Evolutionary conservation across 2,329 filamentous ascomycete genomes (phyloP).

Genomic region (Colletotrichum sp.): DNA sequence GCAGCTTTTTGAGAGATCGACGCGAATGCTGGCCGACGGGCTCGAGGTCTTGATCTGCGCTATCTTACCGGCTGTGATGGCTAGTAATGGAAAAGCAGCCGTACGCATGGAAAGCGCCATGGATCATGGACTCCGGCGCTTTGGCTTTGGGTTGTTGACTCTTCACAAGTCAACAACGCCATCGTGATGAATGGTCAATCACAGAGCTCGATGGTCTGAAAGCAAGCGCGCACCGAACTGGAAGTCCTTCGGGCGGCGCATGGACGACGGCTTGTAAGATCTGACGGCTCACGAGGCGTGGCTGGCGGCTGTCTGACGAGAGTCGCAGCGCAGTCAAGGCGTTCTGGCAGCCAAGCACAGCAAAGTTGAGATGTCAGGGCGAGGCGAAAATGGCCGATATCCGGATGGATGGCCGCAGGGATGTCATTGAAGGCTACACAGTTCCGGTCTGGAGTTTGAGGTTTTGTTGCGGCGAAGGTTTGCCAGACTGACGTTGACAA

Average conservation of each 20-base stretch:
- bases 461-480: slow-evolving; percentile 8
- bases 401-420: neutral
- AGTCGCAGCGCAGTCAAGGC: neutral
- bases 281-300: slow-evolving; percentile 1
- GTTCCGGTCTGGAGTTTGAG: slow-evolving; percentile 8
- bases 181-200: neutral
- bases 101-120: neutral
- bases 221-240: neutral
- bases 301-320: neutral
- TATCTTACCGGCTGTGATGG: neutral
- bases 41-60: neutral
- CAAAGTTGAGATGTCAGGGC: neutral
- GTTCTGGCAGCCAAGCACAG: neutral
- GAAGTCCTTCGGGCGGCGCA: neutral
- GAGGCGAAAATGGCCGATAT: neutral
- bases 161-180: neutral
- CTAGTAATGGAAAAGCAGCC: neutral
- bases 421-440: neutral
- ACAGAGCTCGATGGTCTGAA: neutral
- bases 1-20: neutral
- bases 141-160: neutral
- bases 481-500: neutral
- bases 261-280: neutral
- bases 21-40: neutral
- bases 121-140: neutral